Conservation (phyloP, 345 rosid species). For the Punica granatum region DNA sequence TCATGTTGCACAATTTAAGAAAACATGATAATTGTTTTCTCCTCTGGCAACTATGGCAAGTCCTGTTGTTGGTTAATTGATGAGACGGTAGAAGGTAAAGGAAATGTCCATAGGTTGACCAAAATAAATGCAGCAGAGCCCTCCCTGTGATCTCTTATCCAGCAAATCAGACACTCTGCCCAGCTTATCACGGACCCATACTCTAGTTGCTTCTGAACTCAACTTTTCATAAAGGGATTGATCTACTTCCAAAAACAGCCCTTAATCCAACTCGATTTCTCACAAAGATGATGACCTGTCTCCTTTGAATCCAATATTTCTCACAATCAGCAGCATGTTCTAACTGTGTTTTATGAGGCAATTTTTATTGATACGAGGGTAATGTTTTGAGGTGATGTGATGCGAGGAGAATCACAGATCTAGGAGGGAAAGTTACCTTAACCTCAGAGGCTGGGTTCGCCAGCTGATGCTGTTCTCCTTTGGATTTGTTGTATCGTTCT, state of each 20-base stretch:
- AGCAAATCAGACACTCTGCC: background rate
- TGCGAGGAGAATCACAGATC: background rate
- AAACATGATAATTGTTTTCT: no score
- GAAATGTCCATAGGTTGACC: background rate
- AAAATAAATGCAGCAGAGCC: background rate
- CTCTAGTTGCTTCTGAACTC: no score
- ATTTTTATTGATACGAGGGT: background rate
- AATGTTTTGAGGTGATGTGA: background rate
- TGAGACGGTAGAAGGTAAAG: background rate
- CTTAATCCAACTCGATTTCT: background rate
- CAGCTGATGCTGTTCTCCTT: constrained; percentile 51
- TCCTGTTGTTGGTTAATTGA: background rate
- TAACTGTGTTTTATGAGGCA: background rate
- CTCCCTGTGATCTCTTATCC: background rate
- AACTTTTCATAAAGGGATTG: background rate
- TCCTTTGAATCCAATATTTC: background rate
- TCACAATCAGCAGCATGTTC: background rate
- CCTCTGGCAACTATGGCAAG: no score
- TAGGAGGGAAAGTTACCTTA: constrained; percentile 35
- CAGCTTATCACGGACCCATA: background rate
- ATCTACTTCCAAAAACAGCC: background rate
- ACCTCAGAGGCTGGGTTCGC: constrained; percentile 50
- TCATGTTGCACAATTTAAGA: no score
- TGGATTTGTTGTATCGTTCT: constrained; percentile 54
- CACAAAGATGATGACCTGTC: background rate